Percentiles rank a stretch among this genome's conserved stretches.
Evolutionary conservation across 306 rosid genomes (phyloP).

Genomic region (Cucurbita argyrosperma): DNA sequence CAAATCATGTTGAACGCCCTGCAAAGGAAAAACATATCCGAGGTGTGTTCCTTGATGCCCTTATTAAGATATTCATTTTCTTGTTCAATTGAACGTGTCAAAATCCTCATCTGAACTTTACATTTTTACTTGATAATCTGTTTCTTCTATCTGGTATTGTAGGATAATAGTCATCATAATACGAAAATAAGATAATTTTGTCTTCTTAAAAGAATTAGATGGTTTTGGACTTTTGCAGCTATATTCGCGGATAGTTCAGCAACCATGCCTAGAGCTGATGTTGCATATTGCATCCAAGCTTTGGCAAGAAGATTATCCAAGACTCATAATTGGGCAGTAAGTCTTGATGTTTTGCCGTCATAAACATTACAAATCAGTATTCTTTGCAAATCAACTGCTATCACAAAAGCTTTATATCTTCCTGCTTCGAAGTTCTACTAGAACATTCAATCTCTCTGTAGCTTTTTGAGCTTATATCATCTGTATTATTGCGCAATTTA

Average conservation of each 20-base stretch:
- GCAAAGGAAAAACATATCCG: conserved; percentile 81
- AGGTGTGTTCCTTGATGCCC: conserved; percentile 31
- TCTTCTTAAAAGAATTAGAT: not conserved
- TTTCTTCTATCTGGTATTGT: not conserved
- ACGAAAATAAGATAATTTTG: not conserved
- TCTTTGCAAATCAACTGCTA: not conserved
- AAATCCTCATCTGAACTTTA: not conserved
- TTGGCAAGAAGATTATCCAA: conserved; percentile 79
- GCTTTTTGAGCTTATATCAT: not conserved
- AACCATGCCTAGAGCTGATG: conserved; percentile 96
- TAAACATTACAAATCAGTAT: not conserved
- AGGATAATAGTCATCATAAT: conserved; percentile 6
- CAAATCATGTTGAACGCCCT: conserved; percentile 90
- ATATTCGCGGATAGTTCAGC: conserved; percentile 93
- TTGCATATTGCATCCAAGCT: conserved; percentile 96
- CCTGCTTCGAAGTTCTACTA: not conserved
- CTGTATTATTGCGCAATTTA: not conserved
- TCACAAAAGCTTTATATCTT: not conserved
- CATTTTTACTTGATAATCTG: not conserved
- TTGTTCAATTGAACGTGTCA: not conserved
- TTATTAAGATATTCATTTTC: not conserved
- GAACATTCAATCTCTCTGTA: not conserved
- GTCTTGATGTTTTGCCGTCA: conserved; percentile 13
- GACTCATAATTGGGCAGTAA: conserved; percentile 99
- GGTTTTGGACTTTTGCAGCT: conserved; percentile 45